Conservation (phyloP, 108 stramenopile species). For the Discostella pseudostelligera region DNA sequence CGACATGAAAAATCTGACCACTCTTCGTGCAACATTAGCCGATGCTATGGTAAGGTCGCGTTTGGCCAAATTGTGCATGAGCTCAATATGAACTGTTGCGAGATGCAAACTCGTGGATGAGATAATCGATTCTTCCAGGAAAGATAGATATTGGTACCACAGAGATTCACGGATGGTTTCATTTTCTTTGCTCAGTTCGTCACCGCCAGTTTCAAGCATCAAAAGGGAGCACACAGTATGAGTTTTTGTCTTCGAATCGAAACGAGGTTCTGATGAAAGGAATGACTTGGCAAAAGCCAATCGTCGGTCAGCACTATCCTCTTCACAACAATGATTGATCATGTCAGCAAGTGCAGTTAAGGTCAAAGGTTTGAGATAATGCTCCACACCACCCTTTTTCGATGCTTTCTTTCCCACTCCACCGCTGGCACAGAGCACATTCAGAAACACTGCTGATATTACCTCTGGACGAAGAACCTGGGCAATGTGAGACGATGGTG, state of each 20-base stretch:
- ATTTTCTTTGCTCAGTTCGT: constrained; percentile 23
- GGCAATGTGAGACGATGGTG: constrained; percentile 49
- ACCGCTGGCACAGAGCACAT: constrained; percentile 58
- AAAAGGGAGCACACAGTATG: constrained; percentile 50
- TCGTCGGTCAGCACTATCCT: constrained; percentile 34
- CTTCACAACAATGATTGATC: constrained; percentile 22
- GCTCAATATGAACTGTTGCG: constrained; percentile 31
- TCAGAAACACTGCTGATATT: constrained; percentile 59
- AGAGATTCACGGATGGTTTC: constrained; percentile 11
- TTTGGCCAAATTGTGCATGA: constrained; percentile 44
- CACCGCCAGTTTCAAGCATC: constrained; percentile 24
- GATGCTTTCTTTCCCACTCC: constrained; percentile 28
- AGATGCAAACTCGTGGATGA: constrained; percentile 36
- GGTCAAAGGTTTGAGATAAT: constrained; percentile 42
- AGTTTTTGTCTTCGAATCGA: constrained; percentile 76
- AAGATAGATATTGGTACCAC: constrained; percentile 43
- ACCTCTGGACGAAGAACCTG: constrained; percentile 48
- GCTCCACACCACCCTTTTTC: constrained; percentile 17
- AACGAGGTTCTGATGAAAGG: constrained; percentile 56
- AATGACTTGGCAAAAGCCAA: constrained; percentile 60
- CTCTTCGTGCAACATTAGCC: constrained; percentile 34
- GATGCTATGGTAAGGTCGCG: constrained; percentile 29
- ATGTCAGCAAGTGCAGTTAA: constrained; percentile 19
- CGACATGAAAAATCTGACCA: constrained; percentile 66
- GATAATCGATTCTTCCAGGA: constrained; percentile 38